Conservation (phyloP, 495 filamentous ascomycete species). For the Opeltia flavorubescens region DNA sequence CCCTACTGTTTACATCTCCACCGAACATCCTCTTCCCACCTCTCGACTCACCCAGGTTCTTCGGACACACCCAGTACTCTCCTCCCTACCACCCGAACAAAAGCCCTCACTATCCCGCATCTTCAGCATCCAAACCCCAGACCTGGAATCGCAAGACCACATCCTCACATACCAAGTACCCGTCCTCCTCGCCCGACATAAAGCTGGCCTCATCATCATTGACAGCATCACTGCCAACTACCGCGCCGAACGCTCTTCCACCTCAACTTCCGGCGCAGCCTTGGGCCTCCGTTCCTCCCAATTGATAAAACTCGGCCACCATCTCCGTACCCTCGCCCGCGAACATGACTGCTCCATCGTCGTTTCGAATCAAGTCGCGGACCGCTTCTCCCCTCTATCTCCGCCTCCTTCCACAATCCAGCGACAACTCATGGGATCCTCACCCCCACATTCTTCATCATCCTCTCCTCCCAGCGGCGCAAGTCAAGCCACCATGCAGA, state of each 20-base stretch:
- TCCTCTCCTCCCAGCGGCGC: conserved; percentile 6
- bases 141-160: conserved; percentile 91
- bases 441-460: conserved; percentile 2
- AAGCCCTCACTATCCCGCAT: conserved; percentile 49
- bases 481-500: conserved; percentile 8
- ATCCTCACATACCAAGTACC: conserved; percentile 86
- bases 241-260: conserved; percentile 58
- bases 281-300: conserved; percentile 43
- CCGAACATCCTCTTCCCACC: conserved; percentile 73
- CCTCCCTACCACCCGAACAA: conserved; percentile 26
- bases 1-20: conserved; percentile 83
- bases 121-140: conserved; percentile 69
- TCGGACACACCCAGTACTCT: conserved; percentile 45
- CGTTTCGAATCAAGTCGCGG: conserved; percentile 90
- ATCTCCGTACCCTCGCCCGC: conserved; percentile 59
- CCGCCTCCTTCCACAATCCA: conserved; percentile 17
- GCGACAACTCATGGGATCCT: conserved; percentile 12
- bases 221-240: conserved; percentile 93
- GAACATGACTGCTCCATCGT: conserved; percentile 68
- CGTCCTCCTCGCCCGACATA: conserved; percentile 58
- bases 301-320: conserved; percentile 60
- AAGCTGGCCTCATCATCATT: conserved; percentile 67
- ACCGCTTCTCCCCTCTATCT: conserved; percentile 49
- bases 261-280: conserved; percentile 13
- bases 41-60: conserved; percentile 67